A percentile compares a stretch with the other conserved stretches of the same genome.
Evolutionary conservation across 192 early-diverging fungal genomes (phyloP).

Genomic region (Gonapodya prolifera): DNA sequence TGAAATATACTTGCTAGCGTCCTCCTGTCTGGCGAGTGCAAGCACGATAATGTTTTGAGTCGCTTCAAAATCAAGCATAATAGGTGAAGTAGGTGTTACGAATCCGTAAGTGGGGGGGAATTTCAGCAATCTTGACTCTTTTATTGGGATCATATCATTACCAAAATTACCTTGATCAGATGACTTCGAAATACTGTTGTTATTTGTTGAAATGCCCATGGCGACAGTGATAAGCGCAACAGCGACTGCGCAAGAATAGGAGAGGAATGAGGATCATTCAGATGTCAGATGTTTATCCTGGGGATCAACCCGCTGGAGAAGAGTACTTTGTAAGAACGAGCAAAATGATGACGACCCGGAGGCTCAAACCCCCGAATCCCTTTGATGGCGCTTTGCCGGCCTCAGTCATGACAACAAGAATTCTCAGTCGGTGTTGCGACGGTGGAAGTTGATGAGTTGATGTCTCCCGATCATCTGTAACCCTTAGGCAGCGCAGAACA

Average conservation of each 20-base stretch:
- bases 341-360: background rate
- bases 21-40: background rate
- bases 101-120: too few species aligned
- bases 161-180: background rate
- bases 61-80: background rate
- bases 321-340: background rate
- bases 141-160: background rate
- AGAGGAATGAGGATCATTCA: background rate
- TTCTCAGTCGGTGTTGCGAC: too few species aligned
- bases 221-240: background rate
- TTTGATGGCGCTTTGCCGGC: too few species aligned
- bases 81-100: background rate
- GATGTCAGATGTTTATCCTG: background rate
- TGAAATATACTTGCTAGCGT: background rate
- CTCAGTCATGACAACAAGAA: too few species aligned
- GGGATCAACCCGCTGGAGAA: too few species aligned
- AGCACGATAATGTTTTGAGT: background rate
- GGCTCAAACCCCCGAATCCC: background rate
- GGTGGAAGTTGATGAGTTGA: too few species aligned
- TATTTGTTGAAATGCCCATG: background rate
- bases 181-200: background rate
- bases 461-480: too few species aligned
- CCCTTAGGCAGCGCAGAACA: too few species aligned
- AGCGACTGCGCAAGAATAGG: background rate
- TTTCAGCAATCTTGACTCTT: too few species aligned